Base-by-base conservation (phyloP, 2,329 filamentous ascomycete genomes). In the Apiospora arundinis region DNA sequence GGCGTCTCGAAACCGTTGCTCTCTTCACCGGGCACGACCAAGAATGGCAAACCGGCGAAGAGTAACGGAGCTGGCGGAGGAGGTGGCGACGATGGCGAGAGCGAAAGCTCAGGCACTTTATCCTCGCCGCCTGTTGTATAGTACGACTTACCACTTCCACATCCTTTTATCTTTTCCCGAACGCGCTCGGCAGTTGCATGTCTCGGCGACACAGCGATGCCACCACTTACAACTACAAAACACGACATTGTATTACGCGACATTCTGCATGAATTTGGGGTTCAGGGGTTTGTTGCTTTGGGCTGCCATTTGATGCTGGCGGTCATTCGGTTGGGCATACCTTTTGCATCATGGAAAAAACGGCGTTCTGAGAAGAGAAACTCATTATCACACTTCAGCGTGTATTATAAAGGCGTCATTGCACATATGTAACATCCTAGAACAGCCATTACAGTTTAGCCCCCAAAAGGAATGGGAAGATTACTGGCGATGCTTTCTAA, bases 101-200 rank as follows among this genome's bases (percentile, higher is more conserved):
- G 87, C 21, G 88, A 90, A 76, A 89, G 87, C 52, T 89, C 87
- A 0, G 88, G 85, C 23, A 86, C 86, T 0, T 78, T 89, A 72
- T 90, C 88, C 0, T 89, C 88, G 21, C 88, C 88, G 23, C 86
- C 86, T 3, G 78, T 75, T 66, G 75, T 77, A 73, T 78, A 74
- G 73, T 68, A 44, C 28, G 40, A 4, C 21, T 63, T 40, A 2
- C 32, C 8, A 18, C 56, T 52, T 37, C 28, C 46, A 67, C 37
- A 49, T 40, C 21, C 12, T 68, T 68, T 63, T 18, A 63, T 40
- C 56, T 63, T 40, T 63, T 40, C 32, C 28, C 56, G 32, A 63
- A 63, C 32, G 32, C 21, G 32, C 21, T 63, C 56, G 56, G 32
- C 32, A 40, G 37, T 63, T 63, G 32, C 56, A 40, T 12, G 56